Percentiles rank a stretch among this genome's conserved stretches.
phyloP scores from a whole-genome alignment of 352 stramenopile genomes.

The Thalassiosira hispida region DNA sequence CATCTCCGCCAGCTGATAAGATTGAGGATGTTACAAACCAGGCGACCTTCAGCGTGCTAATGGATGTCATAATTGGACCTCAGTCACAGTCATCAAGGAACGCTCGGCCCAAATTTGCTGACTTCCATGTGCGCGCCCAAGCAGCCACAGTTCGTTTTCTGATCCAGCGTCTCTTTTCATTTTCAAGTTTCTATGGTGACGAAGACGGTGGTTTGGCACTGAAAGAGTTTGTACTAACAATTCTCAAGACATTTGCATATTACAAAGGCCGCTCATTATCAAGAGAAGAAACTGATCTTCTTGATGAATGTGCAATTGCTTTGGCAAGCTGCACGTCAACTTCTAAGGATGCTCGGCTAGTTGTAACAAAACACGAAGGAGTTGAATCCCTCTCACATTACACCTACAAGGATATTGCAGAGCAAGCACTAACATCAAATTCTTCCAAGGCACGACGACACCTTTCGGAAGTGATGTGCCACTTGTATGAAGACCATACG shows the following conservation, averaged over 20 bases:
- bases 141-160: conserved; percentile 66
- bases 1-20: conserved; percentile 1
- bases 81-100: conserved; percentile 3
- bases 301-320: conserved; percentile 70
- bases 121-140: conserved; percentile 67
- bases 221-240: conserved; percentile 44
- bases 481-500: conserved; percentile 64
- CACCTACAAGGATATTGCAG: conserved; percentile 51
- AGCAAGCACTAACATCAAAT: conserved; percentile 48
- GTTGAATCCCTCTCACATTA: conserved; percentile 17
- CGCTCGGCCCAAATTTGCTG: conserved; percentile 50
- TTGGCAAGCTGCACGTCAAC: conserved; percentile 54
- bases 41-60: conserved; percentile 60
- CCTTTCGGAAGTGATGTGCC: conserved; percentile 58
- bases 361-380: conserved; percentile 34
- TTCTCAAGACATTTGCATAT: conserved; percentile 54
- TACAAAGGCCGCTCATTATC: conserved; percentile 39
- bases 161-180: conserved; percentile 65
- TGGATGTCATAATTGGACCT: conserved; percentile 45
- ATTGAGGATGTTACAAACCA: conserved; percentile 10
- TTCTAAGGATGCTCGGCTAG: conserved; percentile 53
- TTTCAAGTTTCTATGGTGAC: conserved; percentile 66
- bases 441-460: conserved; percentile 70
- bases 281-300: conserved; percentile 57
- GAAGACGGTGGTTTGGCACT: conserved; percentile 50